Evolutionary conservation across 78 protist genomes (phyloP), one percentile per base, ranked within the genome.

Genomic region (Dictyostelium brefeldianum): DNA sequence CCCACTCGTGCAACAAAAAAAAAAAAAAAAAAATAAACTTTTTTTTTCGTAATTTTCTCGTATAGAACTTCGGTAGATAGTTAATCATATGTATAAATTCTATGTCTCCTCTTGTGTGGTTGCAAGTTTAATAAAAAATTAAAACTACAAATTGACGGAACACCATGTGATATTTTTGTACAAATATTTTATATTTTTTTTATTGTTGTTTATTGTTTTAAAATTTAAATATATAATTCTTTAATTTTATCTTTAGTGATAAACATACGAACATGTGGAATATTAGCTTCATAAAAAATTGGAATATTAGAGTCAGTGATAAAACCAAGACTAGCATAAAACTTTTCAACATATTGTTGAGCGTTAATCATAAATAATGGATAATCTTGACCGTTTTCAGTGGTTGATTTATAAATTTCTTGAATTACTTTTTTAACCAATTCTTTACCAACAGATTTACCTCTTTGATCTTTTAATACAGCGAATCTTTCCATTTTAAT

Each of bases 401-500:
- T 67, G 75, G 27, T 67, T 18, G 81, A 74, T 47, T 41, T 43
- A 31, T 77, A 87, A 65, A 87, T 78, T 46, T 47, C 47, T 65
- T 64, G 67, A 15, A 87, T 29, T 12, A 70, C 81, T 64, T 59
- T 48, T 65, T 87, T 57, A n/a, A 87, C 93, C 43, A 87, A 64
- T 27, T 71, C 64, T 54, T 48, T 64, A 25, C 93, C 93, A 77
- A 50, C 64, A 12, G 73, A 41, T 64, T 87, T 87, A 22, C 93
- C 93, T 77, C 93, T 74, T 31, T n/a, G 36, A 29, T 87, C 50
- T 51, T 87, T 74, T 14, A 50, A 65, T 5, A 87, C 43, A 15
- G 93, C 93, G 27, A 87, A 87, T 87, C 93, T 87, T n/a, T 87
- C 93, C 47, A 87, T 14, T 43, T 87, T 87, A 18, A 74, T 20